Evolutionary conservation across 768 basidiomycete species (phyloP).

Genomic region (Ramaria sp.): DNA sequence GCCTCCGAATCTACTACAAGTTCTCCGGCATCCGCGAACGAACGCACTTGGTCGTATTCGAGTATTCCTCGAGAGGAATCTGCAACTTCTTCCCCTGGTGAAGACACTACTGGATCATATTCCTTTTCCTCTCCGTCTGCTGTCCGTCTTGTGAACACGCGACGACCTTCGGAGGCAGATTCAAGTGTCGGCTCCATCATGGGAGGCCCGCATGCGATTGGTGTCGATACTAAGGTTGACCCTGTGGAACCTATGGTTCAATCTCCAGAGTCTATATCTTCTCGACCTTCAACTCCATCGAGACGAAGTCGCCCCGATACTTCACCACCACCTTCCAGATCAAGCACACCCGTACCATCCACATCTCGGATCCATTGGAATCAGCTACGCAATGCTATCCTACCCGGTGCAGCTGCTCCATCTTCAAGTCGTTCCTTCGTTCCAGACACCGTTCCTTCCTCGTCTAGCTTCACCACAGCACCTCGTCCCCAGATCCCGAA

Average conservation of each 20-base stretch:
- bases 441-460: not conserved
- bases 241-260: not conserved
- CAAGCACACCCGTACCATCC: not conserved
- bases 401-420: not conserved
- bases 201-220: not conserved
- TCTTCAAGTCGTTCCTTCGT: not conserved
- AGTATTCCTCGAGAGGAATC: not conserved
- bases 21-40: not conserved
- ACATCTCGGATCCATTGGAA: constrained; percentile 5
- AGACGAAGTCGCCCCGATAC: not conserved
- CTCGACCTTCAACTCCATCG: not conserved
- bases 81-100: not conserved
- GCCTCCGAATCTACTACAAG: constrained; percentile 4
- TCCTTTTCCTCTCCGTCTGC: not conserved
- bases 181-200: not conserved
- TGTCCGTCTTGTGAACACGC: not conserved
- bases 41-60: not conserved
- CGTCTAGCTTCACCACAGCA: not conserved
- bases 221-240: not conserved
- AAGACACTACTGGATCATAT: not conserved
- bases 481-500: constrained; percentile 27
- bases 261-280: not conserved
- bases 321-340: not conserved
- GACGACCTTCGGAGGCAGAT: not conserved
- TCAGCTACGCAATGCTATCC: constrained; percentile 7